Evolutionary conservation across 106 monocot species (phyloP), one percentile per base, ranked within the genome.

Genomic region (Gastrodia elata): DNA sequence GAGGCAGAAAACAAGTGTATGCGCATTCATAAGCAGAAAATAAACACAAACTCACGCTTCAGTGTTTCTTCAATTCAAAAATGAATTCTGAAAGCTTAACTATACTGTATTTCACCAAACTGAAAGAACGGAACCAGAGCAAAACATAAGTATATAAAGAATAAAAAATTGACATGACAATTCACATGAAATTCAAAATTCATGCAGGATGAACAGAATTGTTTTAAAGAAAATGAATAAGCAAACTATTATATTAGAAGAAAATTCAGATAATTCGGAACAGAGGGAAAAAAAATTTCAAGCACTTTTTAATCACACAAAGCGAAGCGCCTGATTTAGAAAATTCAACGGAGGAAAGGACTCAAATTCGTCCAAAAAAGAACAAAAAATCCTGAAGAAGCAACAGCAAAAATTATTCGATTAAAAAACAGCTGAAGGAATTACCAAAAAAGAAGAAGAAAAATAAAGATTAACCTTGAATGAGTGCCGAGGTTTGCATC

Each of bases 401-500:
- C 65, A 65, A 65, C 1, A 65, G 36, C 1, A 15, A 2, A 4
- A 65, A 35, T 6, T 36, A 61, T 14, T 61, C 16, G 9, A 67
- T n/a, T n/a, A 39, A 39, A n/a, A 22, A 40, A 39, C 38, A 26
- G 40, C 22, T 22, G 11, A 40, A 39, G 2, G 2, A 22, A 10
- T 36, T 16, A 13, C 16, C 35, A 67, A 67, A 7, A 64, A 26
- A 67, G 36, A 26, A 18, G 24, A 40, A 26, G n/a, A 25, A n/a
- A 15, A 39, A 69, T 4, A 40, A 24, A 24, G 3, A 26, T 69
- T 25, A 69, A 94, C 94, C 85, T 94, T 90, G 82, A 94, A 94
- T 61, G 94, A 90, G 55, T 94, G 94, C 30, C 94, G 85, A 32
- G 94, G 82, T 78, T 87, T 91, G 83, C 91, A 89, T 16, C 91